Conservation (phyloP, 1,139 yeast genomes). For the Blastobotrys niveus region DNA sequence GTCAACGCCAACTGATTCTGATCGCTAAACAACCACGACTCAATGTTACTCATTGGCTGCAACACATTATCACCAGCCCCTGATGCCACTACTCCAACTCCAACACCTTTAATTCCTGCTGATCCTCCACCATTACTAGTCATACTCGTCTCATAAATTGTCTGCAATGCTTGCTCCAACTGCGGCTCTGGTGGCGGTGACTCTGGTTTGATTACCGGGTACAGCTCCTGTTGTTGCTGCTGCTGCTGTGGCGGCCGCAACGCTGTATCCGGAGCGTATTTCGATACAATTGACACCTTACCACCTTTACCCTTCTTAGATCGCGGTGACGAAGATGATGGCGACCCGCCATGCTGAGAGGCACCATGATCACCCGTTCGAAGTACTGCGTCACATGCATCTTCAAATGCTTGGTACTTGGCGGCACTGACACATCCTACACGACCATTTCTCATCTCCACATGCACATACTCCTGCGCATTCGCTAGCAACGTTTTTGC, state of each 20-base stretch:
- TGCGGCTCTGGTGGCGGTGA: not conserved
- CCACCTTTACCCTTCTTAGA: no score
- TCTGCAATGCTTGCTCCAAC: not conserved
- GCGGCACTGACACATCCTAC: constrained; percentile 27
- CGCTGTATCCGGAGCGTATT: not conserved
- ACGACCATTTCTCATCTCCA: constrained; percentile 25
- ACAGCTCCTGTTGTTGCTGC: constrained; percentile 3
- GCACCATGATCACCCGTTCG: no score
- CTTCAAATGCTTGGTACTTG: constrained; percentile 25
- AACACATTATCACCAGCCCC: not conserved
- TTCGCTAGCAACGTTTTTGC: constrained; percentile 42
- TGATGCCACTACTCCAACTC: not conserved
- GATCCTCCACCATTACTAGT: no score
- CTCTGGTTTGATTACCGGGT: not conserved
- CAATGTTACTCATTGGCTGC: not conserved
- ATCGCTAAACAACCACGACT: constrained; percentile 1
- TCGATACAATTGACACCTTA: no score
- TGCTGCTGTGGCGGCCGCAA: not conserved
- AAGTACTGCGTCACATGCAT: constrained; percentile 25
- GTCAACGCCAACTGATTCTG: not conserved
- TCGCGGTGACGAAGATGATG: no score
- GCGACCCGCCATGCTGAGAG: no score
- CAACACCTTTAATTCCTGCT: no score
- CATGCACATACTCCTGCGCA: constrained; percentile 25
- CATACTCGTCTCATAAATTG: no score